A percentile compares a stretch with the other conserved stretches of the same genome.
phyloP scores from a whole-genome alignment of 768 basidiomycete species.

The Pisolithus marmoratus region DNA sequence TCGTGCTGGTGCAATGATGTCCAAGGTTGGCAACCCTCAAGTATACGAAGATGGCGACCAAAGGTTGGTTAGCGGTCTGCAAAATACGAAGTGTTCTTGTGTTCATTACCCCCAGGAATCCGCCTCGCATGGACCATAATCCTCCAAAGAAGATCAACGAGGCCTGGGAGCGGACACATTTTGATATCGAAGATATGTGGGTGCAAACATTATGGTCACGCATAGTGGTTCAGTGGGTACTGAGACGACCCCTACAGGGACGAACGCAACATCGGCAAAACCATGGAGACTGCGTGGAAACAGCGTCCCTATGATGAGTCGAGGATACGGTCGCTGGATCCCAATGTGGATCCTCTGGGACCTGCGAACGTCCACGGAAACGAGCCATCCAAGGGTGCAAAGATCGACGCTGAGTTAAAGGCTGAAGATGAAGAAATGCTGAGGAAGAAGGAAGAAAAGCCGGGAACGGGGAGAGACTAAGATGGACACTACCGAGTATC shows the following conservation, averaged over 20 bases:
- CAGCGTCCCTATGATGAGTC: slow-evolving; percentile 27
- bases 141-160: slow-evolving; percentile 25
- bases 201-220: slow-evolving; percentile 1
- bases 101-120: slow-evolving; percentile 12
- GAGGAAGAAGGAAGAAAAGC: slow-evolving; percentile 30
- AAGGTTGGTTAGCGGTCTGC: slow-evolving; percentile 23
- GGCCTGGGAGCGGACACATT: slow-evolving; percentile 31
- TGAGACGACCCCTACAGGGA: slow-evolving; percentile 27
- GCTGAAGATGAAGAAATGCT: slow-evolving; percentile 45
- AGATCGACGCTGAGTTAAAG: slow-evolving; percentile 53
- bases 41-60: slow-evolving; percentile 45
- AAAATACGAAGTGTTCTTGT: slow-evolving; percentile 1
- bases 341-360: slow-evolving; percentile 39
- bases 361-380: slow-evolving; percentile 51
- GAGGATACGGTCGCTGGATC: slow-evolving; percentile 25
- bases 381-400: slow-evolving; percentile 51
- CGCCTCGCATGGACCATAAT: slow-evolving; percentile 17
- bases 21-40: slow-evolving; percentile 45
- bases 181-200: slow-evolving; percentile 38
- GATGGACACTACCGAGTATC: too few species aligned
- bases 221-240: not conserved
- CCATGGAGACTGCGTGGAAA: slow-evolving; percentile 29
- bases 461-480: not conserved
- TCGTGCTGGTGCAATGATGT: slow-evolving; percentile 39
- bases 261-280: slow-evolving; percentile 38